Evolutionary conservation across 768 basidiomycete genomes (phyloP).

Genomic region (Pholiota microspora): DNA sequence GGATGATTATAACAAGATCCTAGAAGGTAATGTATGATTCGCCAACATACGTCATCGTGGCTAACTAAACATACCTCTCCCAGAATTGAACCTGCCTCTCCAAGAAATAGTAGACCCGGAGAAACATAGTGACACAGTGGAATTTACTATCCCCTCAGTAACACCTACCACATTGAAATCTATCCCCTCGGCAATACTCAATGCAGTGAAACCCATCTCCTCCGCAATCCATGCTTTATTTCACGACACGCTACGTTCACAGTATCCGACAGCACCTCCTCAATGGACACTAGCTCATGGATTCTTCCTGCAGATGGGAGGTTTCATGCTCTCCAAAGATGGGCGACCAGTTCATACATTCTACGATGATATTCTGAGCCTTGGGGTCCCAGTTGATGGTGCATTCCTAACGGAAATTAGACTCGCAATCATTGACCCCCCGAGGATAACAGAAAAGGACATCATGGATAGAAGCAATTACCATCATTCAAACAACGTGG

Average conservation of each 20-base stretch:
- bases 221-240: neutral
- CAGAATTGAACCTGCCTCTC: neutral
- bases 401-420: slow-evolving; percentile 1
- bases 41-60: no score
- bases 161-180: no score
- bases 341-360: neutral
- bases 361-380: neutral
- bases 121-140: no score
- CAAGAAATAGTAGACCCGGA: neutral
- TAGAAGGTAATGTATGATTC: no score
- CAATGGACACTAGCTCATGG: slow-evolving; percentile 14
- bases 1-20: slow-evolving; percentile 8
- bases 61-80: no score
- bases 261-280: neutral
- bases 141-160: no score
- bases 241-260: no score
- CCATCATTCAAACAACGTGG: slow-evolving; percentile 30
- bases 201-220: no score
- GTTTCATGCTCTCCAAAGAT: slow-evolving; percentile 23
- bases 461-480: slow-evolving; percentile 27
- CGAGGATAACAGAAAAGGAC: slow-evolving; percentile 12
- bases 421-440: slow-evolving; percentile 3
- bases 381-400: neutral
- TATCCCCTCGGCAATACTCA: no score
- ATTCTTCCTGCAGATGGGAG: slow-evolving; percentile 20